phyloP scores from a whole-genome alignment of 805 yeast genomes.

The Nakazawaea laoshanensis region DNA sequence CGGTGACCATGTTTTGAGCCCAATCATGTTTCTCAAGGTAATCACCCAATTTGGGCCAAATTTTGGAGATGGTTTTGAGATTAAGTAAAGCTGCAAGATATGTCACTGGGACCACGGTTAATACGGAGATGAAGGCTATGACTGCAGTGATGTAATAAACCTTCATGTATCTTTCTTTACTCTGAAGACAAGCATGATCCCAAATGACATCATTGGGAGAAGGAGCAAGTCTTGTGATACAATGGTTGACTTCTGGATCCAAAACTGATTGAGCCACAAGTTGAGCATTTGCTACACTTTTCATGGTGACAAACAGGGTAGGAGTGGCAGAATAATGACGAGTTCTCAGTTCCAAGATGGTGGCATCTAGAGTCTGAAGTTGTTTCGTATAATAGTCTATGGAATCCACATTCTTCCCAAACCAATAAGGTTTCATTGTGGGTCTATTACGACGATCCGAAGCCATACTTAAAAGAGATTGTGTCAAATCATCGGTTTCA shows the following conservation, averaged over 20 bases:
- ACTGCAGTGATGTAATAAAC: slow-evolving; percentile 55
- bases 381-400: slow-evolving; percentile 68
- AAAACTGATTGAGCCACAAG: slow-evolving; percentile 93
- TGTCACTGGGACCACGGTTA: slow-evolving; percentile 76
- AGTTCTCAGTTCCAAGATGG: slow-evolving; percentile 55
- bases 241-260: slow-evolving; percentile 79
- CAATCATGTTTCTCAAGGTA: slow-evolving; percentile 54
- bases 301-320: slow-evolving; percentile 92
- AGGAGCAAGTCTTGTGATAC: slow-evolving; percentile 83
- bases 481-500: slow-evolving; percentile 8
- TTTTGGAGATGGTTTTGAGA: slow-evolving; percentile 63
- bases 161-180: slow-evolving; percentile 61
- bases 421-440: slow-evolving; percentile 44
- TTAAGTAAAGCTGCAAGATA: slow-evolving; percentile 79
- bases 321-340: slow-evolving; percentile 77
- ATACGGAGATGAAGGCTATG: slow-evolving; percentile 61
- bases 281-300: slow-evolving; percentile 90
- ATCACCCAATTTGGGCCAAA: slow-evolving; percentile 78
- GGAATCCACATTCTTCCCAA: slow-evolving; percentile 72
- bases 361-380: slow-evolving; percentile 60
- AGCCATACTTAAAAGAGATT: slow-evolving; percentile 9
- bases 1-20: slow-evolving; percentile 78
- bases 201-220: slow-evolving; percentile 94
- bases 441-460: slow-evolving; percentile 42
- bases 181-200: slow-evolving; percentile 79